phyloP scores from a whole-genome alignment of 176 grass and related monocot genomes.

The Bonia amplexicaulis region DNA sequence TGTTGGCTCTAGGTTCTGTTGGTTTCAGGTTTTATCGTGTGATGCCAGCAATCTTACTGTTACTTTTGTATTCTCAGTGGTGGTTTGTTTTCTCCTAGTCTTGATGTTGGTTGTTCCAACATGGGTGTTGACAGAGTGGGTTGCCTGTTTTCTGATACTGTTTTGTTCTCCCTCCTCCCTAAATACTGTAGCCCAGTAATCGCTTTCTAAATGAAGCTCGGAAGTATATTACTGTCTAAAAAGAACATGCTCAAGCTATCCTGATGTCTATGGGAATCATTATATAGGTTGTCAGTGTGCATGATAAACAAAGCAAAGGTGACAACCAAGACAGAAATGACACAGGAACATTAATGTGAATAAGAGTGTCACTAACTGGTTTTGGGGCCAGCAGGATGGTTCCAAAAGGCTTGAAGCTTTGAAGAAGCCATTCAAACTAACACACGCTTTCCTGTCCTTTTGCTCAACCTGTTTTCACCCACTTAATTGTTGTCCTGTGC shows the following conservation, averaged over 20 bases:
- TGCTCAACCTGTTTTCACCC: not conserved
- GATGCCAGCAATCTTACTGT: not conserved
- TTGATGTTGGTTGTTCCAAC: not conserved
- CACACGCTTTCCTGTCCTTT: constrained; percentile 9
- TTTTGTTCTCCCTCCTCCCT: not conserved
- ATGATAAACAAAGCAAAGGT: not conserved
- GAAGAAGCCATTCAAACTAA: constrained; percentile 53
- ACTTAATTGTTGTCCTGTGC: not conserved
- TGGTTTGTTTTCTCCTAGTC: not conserved
- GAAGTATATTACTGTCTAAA: not conserved
- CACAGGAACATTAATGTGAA: not conserved
- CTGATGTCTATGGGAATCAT: not conserved
- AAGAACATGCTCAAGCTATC: not conserved
- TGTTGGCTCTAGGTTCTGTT: not conserved
- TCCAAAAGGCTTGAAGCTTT: constrained; percentile 87
- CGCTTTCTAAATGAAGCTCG: not conserved
- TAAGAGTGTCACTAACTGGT: constrained; percentile 50
- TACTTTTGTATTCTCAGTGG: not conserved
- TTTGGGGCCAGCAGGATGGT: constrained; percentile 93
- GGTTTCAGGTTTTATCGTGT: not conserved
- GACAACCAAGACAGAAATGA: constrained; percentile 7
- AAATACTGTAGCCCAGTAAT: not conserved
- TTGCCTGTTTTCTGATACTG: not conserved
- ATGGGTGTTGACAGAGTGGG: not conserved
- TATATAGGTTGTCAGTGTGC: not conserved